phyloP scores from a whole-genome alignment of 2,329 filamentous ascomycete genomes.

The Leptographium radiaticola region DNA sequence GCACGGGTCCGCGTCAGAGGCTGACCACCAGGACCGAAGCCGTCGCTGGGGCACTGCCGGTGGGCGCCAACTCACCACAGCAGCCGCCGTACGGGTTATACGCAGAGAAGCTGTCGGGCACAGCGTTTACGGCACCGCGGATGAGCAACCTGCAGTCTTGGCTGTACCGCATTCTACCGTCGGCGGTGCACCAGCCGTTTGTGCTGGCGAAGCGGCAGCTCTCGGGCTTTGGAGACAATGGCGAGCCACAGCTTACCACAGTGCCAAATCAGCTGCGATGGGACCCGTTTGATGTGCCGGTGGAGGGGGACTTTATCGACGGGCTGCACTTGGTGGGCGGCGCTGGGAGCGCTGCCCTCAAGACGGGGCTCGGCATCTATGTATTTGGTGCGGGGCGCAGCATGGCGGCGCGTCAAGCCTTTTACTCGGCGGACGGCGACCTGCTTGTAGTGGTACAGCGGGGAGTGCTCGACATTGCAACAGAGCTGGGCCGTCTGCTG shows the following conservation, averaged over 20 bases:
- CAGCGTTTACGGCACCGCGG: conserved; percentile 56
- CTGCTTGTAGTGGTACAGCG: conserved; percentile 64
- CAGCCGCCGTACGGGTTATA: conserved; percentile 68
- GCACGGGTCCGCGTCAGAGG: not conserved
- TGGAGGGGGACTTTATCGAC: conserved; percentile 34
- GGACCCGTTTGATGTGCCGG: conserved; percentile 60
- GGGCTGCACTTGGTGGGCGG: conserved; percentile 60
- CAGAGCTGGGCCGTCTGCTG: conserved; percentile 59
- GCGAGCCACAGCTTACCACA: conserved; percentile 43
- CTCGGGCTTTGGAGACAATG: not conserved
- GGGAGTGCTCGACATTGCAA: conserved; percentile 60
- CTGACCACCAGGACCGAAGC: conserved; percentile 51
- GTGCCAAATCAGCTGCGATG: conserved; percentile 72
- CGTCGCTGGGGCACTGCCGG: conserved; percentile 56
- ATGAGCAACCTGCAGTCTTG: conserved; percentile 57
- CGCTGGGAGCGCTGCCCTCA: conserved; percentile 65
- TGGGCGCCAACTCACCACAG: conserved; percentile 70
- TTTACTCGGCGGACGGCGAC: conserved; percentile 75
- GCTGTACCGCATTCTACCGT: conserved; percentile 57
- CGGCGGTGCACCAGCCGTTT: conserved; percentile 36
- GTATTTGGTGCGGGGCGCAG: conserved; percentile 66
- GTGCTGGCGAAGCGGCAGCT: not conserved
- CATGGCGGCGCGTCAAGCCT: conserved; percentile 60
- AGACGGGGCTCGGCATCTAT: conserved; percentile 66
- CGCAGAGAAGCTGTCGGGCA: conserved; percentile 64